Conservation (phyloP, 768 basidiomycete genomes). For the Termitomyces sp. region DNA sequence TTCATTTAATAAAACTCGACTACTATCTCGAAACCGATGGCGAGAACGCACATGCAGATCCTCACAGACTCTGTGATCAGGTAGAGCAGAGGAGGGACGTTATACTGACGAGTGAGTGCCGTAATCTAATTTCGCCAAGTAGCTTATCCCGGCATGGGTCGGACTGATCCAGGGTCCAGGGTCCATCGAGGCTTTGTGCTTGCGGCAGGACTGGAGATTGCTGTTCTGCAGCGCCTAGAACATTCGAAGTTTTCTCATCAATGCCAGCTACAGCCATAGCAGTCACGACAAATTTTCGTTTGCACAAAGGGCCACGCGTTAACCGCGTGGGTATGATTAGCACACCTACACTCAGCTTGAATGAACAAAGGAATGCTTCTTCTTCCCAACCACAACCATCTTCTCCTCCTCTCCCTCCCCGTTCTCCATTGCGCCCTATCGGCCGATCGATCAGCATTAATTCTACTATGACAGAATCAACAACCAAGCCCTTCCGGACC, state of each 20-base stretch:
- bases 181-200: not conserved
- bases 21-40: not conserved
- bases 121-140: not conserved
- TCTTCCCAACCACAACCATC: constrained; percentile 22
- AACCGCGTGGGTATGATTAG: constrained; percentile 38
- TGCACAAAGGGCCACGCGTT: constrained; percentile 28
- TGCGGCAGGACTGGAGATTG: constrained; percentile 7
- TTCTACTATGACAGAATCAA: constrained; percentile 9
- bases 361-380: constrained; percentile 15
- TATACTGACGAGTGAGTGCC: not conserved
- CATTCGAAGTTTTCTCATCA: constrained; percentile 8
- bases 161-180: constrained; percentile 7
- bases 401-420: constrained; percentile 25
- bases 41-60: not conserved
- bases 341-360: constrained; percentile 26
- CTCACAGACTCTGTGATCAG: not conserved
- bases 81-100: not conserved
- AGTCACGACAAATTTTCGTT: not conserved
- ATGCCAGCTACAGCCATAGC: constrained; percentile 9
- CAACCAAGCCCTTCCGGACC: constrained; percentile 7
- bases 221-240: constrained; percentile 1
- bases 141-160: not conserved
- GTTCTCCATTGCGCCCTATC: constrained; percentile 32
- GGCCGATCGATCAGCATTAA: constrained; percentile 19
- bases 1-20: not conserved